Conservation (phyloP, 2,329 filamentous ascomycete genomes). For the Monilinia fructicola region DNA sequence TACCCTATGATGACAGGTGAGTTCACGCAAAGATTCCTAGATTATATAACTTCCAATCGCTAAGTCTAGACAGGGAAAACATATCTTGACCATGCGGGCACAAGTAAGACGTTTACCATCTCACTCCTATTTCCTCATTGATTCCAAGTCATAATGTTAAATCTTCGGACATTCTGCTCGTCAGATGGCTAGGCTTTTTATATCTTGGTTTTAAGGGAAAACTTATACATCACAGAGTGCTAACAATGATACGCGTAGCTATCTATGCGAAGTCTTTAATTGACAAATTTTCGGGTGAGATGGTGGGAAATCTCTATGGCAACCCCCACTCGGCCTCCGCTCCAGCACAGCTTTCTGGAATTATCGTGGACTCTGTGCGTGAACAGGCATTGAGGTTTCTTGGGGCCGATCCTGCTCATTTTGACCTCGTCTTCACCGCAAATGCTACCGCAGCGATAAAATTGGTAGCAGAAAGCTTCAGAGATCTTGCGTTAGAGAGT, state of each 20-base stretch:
- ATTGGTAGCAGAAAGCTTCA: slow-evolving; percentile 74
- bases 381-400: slow-evolving; percentile 71
- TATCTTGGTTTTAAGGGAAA: neutral
- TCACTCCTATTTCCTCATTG: slow-evolving; percentile 5
- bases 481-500: slow-evolving; percentile 64
- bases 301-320: slow-evolving; percentile 75
- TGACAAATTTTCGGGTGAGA: slow-evolving; percentile 74
- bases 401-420: slow-evolving; percentile 74
- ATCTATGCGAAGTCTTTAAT: slow-evolving; percentile 76
- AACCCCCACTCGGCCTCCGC: slow-evolving; percentile 87
- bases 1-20: slow-evolving; percentile 68
- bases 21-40: slow-evolving; percentile 21
- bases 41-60: slow-evolving; percentile 17
- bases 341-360: slow-evolving; percentile 73
- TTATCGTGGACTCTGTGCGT: slow-evolving; percentile 72
- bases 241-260: slow-evolving; percentile 40
- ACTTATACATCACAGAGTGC: neutral
- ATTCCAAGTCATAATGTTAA: neutral
- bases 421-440: slow-evolving; percentile 84
- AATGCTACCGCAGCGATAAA: slow-evolving; percentile 94
- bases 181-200: neutral
- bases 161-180: neutral
- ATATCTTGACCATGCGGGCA: slow-evolving; percentile 91
- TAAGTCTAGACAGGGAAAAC: slow-evolving; percentile 55
- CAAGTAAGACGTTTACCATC: slow-evolving; percentile 45